Evolutionary conservation across 73 alveolate species (phyloP).

Genomic region (Stentor roeselii): DNA sequence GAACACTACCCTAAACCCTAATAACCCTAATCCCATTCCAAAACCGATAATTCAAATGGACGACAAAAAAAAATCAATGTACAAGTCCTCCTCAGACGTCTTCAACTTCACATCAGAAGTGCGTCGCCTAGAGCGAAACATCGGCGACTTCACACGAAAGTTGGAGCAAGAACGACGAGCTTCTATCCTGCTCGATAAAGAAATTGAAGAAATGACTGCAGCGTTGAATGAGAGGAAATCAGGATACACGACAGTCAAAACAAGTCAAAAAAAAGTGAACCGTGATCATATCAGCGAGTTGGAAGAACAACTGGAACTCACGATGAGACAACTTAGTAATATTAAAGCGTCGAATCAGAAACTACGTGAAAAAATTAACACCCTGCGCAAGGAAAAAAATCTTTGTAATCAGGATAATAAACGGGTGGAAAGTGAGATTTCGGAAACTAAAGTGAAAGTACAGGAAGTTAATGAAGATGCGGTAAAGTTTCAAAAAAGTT

Average conservation of each 20-base stretch:
- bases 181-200: conserved; percentile 12
- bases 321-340: not conserved
- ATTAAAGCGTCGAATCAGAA: not conserved
- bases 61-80: not conserved
- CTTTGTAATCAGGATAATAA: not conserved
- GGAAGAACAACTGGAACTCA: not conserved
- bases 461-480: not conserved
- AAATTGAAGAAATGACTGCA: not conserved
- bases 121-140: not conserved
- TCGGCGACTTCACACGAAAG: conserved; percentile 19
- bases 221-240: not conserved
- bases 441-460: not conserved
- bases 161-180: conserved; percentile 20
- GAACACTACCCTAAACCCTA: no score
- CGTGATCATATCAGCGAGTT: not conserved
- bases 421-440: not conserved
- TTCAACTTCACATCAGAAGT: conserved; percentile 8
- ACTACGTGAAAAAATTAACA: not conserved
- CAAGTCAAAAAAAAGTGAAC: not conserved
- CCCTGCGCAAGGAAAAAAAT: not conserved
- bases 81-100: not conserved
- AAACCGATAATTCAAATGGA: not conserved
- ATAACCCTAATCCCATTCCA: no score
- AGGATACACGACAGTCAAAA: not conserved
- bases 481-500: not conserved